These are phyloP conservation scores for Chrysochromulina tobinii DNA, from an alignment of 78 protist genomes.

Conservation along the genomic window DNA sequence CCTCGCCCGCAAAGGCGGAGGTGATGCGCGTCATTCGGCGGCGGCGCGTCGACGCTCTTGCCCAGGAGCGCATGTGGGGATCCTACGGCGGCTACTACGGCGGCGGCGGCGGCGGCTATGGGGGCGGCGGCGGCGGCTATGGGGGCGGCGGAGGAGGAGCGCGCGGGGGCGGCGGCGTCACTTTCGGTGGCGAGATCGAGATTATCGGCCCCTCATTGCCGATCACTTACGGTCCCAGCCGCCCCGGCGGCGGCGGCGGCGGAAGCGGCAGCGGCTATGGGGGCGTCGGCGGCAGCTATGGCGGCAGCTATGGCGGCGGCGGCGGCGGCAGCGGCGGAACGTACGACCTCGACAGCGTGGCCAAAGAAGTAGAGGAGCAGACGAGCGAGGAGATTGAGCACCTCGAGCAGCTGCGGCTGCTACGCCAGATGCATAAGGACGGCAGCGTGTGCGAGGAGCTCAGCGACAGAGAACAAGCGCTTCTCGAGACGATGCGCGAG, in stretches of 20 bases:
- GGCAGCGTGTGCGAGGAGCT: too few relatives aligned
- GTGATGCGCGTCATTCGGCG: not conserved
- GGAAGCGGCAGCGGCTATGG: not conserved
- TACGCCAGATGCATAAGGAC: too few relatives aligned
- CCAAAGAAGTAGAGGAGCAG: too few relatives aligned
- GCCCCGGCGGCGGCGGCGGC: not conserved
- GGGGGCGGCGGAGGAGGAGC: not conserved
- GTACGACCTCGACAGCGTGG: not conserved
- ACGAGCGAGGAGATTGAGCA: too few relatives aligned
- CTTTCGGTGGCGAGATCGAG: too few relatives aligned
- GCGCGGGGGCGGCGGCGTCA: not conserved
- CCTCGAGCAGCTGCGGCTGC: too few relatives aligned
- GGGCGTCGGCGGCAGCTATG: not conserved
- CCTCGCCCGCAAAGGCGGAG: not conserved
- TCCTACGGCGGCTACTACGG: not conserved
- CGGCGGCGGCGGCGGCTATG: not conserved
- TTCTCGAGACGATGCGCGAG: not conserved
- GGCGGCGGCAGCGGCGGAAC: not conserved
- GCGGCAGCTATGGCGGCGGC: not conserved
- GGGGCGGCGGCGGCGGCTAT: not conserved
- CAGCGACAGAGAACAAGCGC: not conserved
- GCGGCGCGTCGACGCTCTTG: not conserved
- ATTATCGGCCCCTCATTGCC: too few relatives aligned
- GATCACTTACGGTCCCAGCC: too few relatives aligned
- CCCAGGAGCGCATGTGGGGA: slow-evolving; percentile 1